phyloP scores from a whole-genome alignment of 116 monocot species.

The Papilionanthe hybrid region DNA sequence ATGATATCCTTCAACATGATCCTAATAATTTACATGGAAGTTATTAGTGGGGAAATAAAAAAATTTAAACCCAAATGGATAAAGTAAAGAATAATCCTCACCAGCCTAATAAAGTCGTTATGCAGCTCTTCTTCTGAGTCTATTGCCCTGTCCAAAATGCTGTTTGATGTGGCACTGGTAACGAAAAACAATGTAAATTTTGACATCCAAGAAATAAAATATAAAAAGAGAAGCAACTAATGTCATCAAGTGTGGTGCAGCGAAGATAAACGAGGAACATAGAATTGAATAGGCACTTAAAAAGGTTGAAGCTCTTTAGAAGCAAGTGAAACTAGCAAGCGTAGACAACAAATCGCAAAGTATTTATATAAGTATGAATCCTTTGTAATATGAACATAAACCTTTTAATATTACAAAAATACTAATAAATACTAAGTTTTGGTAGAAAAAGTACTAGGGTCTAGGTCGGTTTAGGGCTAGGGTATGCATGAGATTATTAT shows the following conservation, averaged over 20 bases:
- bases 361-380: too few species aligned
- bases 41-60: neutral
- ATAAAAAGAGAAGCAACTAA: neutral
- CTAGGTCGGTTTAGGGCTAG: too few species aligned
- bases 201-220: neutral
- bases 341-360: too few species aligned
- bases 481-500: too few species aligned
- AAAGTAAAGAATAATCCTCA: slow-evolving; percentile 13
- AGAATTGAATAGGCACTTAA: neutral
- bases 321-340: too few species aligned
- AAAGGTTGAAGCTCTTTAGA: neutral
- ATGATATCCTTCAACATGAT: slow-evolving; percentile 54
- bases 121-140: slow-evolving; percentile 44
- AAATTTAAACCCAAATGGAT: neutral
- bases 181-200: neutral
- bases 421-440: too few species aligned
- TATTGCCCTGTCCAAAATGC: slow-evolving; percentile 44
- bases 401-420: too few species aligned
- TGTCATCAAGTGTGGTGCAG: neutral
- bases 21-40: slow-evolving; percentile 10
- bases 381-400: too few species aligned
- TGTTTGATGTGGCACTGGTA: slow-evolving; percentile 45
- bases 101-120: slow-evolving; percentile 47
- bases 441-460: too few species aligned
- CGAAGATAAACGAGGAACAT: neutral